Conservation (phyloP, 2,329 filamentous ascomycete species). For the Cytospora piceicola region DNA sequence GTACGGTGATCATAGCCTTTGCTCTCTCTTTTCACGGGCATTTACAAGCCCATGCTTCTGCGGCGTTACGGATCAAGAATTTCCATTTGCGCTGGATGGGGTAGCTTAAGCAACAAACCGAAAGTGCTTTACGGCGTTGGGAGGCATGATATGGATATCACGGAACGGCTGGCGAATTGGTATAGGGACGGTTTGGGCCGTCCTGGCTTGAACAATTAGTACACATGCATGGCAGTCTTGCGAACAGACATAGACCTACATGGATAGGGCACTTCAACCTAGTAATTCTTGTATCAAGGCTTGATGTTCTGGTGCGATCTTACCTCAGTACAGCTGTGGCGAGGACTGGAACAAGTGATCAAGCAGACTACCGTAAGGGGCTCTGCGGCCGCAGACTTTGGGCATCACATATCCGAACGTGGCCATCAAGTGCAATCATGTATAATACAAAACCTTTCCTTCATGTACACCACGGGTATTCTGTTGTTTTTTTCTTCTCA, state of each 20-base stretch:
- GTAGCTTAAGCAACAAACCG: slow-evolving; percentile 5
- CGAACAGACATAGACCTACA: slow-evolving; percentile 12
- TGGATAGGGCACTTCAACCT: slow-evolving; percentile 8
- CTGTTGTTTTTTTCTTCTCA: background rate
- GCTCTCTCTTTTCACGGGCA: background rate
- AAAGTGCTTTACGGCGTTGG: slow-evolving; percentile 17
- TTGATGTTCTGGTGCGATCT: background rate
- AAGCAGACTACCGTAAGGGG: too few relatives aligned
- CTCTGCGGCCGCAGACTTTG: background rate
- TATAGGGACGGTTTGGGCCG: background rate
- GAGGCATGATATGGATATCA: background rate
- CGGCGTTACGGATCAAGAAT: slow-evolving; percentile 21
- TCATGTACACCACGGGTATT: background rate
- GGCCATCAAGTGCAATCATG: background rate
- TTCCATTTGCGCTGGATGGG: slow-evolving; percentile 12
- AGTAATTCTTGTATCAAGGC: background rate
- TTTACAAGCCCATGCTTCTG: slow-evolving; percentile 10
- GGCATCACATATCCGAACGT: background rate
- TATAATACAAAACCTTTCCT: background rate
- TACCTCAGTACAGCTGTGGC: background rate
- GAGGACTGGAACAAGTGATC: background rate
- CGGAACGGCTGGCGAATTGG: background rate
- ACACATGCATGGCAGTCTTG: background rate
- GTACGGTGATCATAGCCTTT: slow-evolving; percentile 35
- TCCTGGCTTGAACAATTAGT: background rate